Evolutionary conservation across 495 filamentous ascomycete genomes (phyloP).

Genomic region (Neurospora tetrasperma): DNA sequence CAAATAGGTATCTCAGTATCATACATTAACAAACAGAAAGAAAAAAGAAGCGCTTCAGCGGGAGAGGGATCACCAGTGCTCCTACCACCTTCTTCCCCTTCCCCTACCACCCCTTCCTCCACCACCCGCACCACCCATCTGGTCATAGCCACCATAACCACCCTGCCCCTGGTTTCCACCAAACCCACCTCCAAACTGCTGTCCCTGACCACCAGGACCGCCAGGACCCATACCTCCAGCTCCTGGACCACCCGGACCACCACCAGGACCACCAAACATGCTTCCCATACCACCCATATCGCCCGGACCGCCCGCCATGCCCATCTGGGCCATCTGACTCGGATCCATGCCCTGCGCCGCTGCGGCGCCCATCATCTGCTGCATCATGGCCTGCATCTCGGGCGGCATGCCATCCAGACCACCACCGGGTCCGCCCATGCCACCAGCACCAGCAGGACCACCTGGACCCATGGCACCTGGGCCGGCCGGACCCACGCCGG

Average conservation of each 20-base stretch:
- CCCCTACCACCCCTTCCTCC: slow-evolving; percentile 36
- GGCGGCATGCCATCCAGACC: slow-evolving; percentile 63
- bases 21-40: not conserved
- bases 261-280: slow-evolving; percentile 39
- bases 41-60: not conserved
- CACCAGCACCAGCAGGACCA: slow-evolving; percentile 1
- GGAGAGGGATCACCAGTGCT: not conserved
- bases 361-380: slow-evolving; percentile 60
- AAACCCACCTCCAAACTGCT: slow-evolving; percentile 35
- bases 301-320: not conserved
- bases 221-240: slow-evolving; percentile 27
- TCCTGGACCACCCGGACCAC: too few relatives aligned
- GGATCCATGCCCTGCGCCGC: slow-evolving; percentile 57
- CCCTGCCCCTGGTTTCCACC: slow-evolving; percentile 38
- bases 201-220: slow-evolving; percentile 33
- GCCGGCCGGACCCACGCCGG: not conserved
- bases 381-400: slow-evolving; percentile 76
- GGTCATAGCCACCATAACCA: slow-evolving; percentile 47
- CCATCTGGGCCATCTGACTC: slow-evolving; percentile 57
- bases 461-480: not conserved
- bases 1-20: not conserved
- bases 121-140: slow-evolving; percentile 38
- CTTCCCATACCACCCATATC: slow-evolving; percentile 28
- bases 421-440: slow-evolving; percentile 14
- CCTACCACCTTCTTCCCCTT: slow-evolving; percentile 26